These are phyloP conservation scores for Bryoerythrophyllum caledonicum DNA, from an alignment of 225 moss, liverwort and hornwort species.

Conservation along the genomic window DNA sequence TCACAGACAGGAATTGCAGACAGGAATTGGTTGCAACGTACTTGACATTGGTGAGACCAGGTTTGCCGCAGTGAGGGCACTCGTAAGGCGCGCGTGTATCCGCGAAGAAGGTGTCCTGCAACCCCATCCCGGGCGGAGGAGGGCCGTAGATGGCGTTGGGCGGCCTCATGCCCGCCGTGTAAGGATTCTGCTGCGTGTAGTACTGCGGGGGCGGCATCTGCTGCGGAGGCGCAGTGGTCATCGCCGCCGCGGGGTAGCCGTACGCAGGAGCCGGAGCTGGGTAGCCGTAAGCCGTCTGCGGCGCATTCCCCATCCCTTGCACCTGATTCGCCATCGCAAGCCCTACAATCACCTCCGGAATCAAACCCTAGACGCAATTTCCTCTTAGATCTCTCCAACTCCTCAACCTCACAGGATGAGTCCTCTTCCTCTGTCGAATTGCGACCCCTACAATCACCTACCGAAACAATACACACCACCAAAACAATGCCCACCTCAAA, in stretches of 20 bases:
- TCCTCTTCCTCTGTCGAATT: background rate
- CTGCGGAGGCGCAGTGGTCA: conserved; percentile 61
- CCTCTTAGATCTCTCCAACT: background rate
- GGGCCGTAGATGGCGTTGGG: conserved; percentile 75
- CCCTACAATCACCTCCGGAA: background rate
- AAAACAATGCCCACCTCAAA: no score
- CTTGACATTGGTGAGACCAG: conserved; percentile 78
- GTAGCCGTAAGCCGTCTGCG: conserved; percentile 35
- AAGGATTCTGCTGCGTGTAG: conserved; percentile 56
- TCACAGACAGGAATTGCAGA: background rate
- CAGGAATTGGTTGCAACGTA: conserved; percentile 28
- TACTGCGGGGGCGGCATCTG: conserved; percentile 60
- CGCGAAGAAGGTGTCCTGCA: conserved; percentile 78
- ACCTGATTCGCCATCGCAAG: background rate
- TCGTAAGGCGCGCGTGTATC: conserved; percentile 90
- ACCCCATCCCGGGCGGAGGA: conserved; percentile 59
- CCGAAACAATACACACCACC: background rate
- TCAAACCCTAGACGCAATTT: no score
- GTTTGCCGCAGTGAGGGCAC: conserved; percentile 79
- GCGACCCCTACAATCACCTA: background rate
- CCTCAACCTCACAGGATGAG: background rate
- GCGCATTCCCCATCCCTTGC: conserved; percentile 31
- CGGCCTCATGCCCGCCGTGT: conserved; percentile 72
- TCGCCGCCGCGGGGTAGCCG: conserved; percentile 48
- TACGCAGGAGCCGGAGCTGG: conserved; percentile 38